These are phyloP conservation scores for Globisporangium cederbergense DNA, from an alignment of 352 stramenopile species.

Conservation along the genomic window DNA sequence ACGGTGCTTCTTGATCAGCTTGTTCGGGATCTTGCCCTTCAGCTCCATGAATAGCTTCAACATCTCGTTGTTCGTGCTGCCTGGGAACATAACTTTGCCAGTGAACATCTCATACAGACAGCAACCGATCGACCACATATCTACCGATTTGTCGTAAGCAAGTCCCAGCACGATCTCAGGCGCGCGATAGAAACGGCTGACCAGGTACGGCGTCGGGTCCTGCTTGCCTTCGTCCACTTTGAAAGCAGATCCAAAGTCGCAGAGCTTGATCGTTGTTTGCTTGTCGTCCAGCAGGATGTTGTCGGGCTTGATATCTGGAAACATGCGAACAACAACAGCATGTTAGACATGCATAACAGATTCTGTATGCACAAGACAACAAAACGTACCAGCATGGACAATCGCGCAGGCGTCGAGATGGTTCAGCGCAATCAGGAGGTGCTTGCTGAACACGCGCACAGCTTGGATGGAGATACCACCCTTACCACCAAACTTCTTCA, in stretches of 20 bases:
- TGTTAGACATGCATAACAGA: slow-evolving; percentile 10
- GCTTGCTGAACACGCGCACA: slow-evolving; percentile 82
- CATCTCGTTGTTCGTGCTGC: slow-evolving; percentile 98
- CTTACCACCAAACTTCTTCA: slow-evolving; percentile 89
- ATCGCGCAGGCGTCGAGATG: slow-evolving; percentile 77
- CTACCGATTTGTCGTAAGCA: slow-evolving; percentile 93
- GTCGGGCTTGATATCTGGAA: slow-evolving; percentile 95
- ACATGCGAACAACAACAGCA: slow-evolving; percentile 2
- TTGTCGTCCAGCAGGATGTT: slow-evolving; percentile 97
- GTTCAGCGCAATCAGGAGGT: slow-evolving; percentile 74
- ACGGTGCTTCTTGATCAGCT: slow-evolving; percentile 83
- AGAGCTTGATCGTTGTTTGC: slow-evolving; percentile 94
- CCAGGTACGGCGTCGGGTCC: slow-evolving; percentile 96
- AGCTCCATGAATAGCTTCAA: slow-evolving; percentile 96
- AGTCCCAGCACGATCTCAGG: slow-evolving; percentile 92
- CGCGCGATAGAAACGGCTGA: slow-evolving; percentile 98
- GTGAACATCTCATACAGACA: slow-evolving; percentile 98
- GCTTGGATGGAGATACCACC: slow-evolving; percentile 80
- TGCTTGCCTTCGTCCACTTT: slow-evolving; percentile 89
- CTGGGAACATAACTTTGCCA: slow-evolving; percentile 96
- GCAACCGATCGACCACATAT: slow-evolving; percentile 97
- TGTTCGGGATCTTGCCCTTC: slow-evolving; percentile 87
- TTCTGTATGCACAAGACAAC: not conserved
- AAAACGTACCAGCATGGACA: slow-evolving; percentile 87
- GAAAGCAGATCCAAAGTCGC: slow-evolving; percentile 97